Base-by-base conservation (phyloP, 1,284 basidiomycete species). In the Fomitiporia mediterranea region DNA sequence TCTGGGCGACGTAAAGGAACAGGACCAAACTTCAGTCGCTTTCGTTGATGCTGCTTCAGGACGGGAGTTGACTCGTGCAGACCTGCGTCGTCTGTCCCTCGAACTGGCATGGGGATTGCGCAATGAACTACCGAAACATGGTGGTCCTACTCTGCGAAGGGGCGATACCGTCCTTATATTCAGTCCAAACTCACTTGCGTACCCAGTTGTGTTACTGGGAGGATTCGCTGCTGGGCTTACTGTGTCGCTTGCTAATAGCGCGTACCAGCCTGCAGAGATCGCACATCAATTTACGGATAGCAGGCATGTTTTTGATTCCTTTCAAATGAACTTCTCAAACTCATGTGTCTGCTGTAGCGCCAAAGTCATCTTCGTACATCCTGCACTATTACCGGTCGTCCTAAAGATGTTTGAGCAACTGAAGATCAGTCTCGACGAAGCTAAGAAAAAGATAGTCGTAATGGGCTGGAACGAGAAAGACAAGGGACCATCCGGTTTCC, bases 31-130 rank as follows among this genome's bases (percentile, higher is more conserved):
- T 2, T 61, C 69, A 1, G 75, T 77, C 4, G 86, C 86, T 0
- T 89, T 83, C 66, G 76, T 90, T 53, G 89, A 92, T 62, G 84
- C 83, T 0, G 67, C 71, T 1, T 79, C 85, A 0, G 84, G 81
- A 0, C 70, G 75, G 0, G 72, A 73, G 1, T 61, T 91, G 25
- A 77, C 84, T 0, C 79, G 89, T 15, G 78, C 65, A 0, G 74
- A 80, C 27, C 68, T 87, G 21, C 78, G 77, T 25, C 68, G 77
- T 19, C 69, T 82, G n/a, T 74, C 85, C 0, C 72, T 86, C 8
- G 71, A 77, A 2, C 70, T 89, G 13, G 84, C 70, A 0, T 72
- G 75, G 61, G 83, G 83, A 0, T 66, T 88, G n/a, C 72, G 72
- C 23, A 65, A 73, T 56, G 69, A 74, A 4, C 59, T 60, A 17